Base-by-base conservation (phyloP, 2,329 filamentous ascomycete species). In the Xylaria polymorpha region DNA sequence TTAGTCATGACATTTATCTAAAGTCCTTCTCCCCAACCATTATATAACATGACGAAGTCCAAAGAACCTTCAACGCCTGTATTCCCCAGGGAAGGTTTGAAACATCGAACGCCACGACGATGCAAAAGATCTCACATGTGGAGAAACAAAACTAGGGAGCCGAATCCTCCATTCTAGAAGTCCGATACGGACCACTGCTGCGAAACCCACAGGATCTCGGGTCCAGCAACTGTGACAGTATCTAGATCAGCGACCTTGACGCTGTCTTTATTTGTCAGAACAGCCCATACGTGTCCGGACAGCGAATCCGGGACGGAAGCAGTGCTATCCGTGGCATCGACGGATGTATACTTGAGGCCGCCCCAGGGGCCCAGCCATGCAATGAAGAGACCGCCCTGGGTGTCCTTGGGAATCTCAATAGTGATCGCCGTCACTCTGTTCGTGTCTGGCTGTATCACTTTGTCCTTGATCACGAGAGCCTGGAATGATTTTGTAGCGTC, bases 361-460 rank as follows among this genome's bases (percentile, higher is more conserved):
- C 80, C 81, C 77, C 78, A 82, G 14, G 78, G 67, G 0, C 80
- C 80, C 18, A 81, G 74, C 80, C 80, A 82, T 3, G 80, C 81
- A 2, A 81, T 63, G 60, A 73, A 81, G 35, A 75, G 72, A 7
- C 74, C 70, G 0, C 69, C 73, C 5, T 66, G 37, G 7, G 56
- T 67, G n/a, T n/a, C 71, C 12, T 48, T 32, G 25, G 71, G 74
- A 15, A 76, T 64, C 55, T 74, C 63, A 41, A 80, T 61, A 10
- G 69, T 74, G 14, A 79, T 70, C 39, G 58, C 73, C 15, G 61
- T 71, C 68, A 65, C 66, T 46, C 61, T 72, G 50, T 66, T 72
- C 68, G 64, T 71, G 55, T 39, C 55, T 57, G 66, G 51, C 53
- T 72, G 61, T 8, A 57, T 29, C 4, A 46, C 59, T 20, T 72